Conservation (phyloP, 2,329 filamentous ascomycete species). For the Hirsutella minnesotensis region DNA sequence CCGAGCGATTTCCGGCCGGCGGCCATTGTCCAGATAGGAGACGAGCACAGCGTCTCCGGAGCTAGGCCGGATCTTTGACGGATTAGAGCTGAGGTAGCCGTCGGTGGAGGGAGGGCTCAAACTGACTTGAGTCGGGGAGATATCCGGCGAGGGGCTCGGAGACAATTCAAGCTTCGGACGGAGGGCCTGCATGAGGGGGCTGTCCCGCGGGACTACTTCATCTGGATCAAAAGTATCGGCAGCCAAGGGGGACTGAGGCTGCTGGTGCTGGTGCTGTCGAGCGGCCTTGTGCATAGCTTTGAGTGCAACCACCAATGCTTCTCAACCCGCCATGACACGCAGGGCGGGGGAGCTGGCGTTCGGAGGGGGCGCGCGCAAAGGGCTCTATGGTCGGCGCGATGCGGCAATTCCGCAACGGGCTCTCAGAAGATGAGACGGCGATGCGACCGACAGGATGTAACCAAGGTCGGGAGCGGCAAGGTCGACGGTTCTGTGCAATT, state of each 20-base stretch:
- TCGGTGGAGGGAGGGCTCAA: constrained; percentile 15
- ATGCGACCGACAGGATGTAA: too few relatives aligned
- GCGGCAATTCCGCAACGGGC: too few relatives aligned
- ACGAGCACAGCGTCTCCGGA: constrained; percentile 59
- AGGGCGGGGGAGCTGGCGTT: neutral
- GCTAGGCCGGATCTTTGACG: constrained; percentile 40
- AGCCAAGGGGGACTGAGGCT: constrained; percentile 15
- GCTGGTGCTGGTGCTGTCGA: constrained; percentile 14
- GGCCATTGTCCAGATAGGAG: constrained; percentile 48
- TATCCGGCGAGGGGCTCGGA: constrained; percentile 24
- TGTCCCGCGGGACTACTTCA: constrained; percentile 28
- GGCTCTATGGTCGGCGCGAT: neutral
- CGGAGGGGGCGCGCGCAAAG: neutral
- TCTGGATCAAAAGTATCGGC: constrained; percentile 31
- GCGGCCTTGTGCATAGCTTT: constrained; percentile 29
- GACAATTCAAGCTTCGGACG: constrained; percentile 19
- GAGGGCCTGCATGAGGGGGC: constrained; percentile 25
- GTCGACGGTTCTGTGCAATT: too few relatives aligned
- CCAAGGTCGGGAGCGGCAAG: too few relatives aligned
- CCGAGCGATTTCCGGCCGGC: constrained; percentile 51
- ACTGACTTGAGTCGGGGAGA: constrained; percentile 22
- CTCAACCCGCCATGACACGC: constrained; percentile 23
- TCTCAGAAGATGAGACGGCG: too few relatives aligned
- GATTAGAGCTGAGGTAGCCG: constrained; percentile 37
- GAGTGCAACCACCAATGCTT: constrained; percentile 13